phyloP scores from a whole-genome alignment of 2,329 filamentous ascomycete genomes.

The Apiospora saccharicola region DNA sequence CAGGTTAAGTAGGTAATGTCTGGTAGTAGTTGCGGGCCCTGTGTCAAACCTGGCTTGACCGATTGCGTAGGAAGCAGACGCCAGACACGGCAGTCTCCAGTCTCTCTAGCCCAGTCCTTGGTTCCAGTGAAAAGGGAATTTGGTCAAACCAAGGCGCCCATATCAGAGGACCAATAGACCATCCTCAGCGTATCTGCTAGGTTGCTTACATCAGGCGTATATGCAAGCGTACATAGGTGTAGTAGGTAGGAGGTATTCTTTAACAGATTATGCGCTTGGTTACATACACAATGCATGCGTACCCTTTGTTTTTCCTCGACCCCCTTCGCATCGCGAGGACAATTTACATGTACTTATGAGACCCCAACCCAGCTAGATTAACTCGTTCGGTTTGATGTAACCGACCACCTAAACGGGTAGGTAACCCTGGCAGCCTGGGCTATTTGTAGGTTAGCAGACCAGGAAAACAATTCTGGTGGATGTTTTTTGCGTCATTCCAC shows the following conservation, averaged over 20 bases:
- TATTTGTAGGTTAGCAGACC: not conserved
- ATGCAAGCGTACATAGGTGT: not conserved
- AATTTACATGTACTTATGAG: too few relatives aligned
- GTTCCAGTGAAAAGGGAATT: not conserved
- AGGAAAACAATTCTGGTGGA: not conserved
- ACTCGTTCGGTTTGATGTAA: not conserved
- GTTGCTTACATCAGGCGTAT: not conserved
- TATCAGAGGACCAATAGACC: not conserved
- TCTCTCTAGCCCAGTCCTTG: not conserved
- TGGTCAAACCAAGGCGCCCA: not conserved
- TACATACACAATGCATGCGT: not conserved
- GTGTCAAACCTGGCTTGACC: not conserved
- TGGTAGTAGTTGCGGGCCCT: not conserved
- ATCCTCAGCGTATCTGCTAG: not conserved
- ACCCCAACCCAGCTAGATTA: too few relatives aligned
- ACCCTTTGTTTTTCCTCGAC: not conserved
- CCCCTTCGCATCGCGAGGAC: not conserved
- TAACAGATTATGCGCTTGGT: too few relatives aligned
- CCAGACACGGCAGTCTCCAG: slow-evolving; percentile 3
- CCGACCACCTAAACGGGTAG: slow-evolving; percentile 12
- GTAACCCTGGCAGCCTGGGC: not conserved
- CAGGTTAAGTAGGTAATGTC: not conserved
- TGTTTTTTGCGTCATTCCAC: slow-evolving; percentile 7
- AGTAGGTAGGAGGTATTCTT: not conserved
- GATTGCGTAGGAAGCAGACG: slow-evolving; percentile 12